Evolutionary conservation across 768 basidiomycete species (phyloP).

Genomic region (Termitomyces sp.): DNA sequence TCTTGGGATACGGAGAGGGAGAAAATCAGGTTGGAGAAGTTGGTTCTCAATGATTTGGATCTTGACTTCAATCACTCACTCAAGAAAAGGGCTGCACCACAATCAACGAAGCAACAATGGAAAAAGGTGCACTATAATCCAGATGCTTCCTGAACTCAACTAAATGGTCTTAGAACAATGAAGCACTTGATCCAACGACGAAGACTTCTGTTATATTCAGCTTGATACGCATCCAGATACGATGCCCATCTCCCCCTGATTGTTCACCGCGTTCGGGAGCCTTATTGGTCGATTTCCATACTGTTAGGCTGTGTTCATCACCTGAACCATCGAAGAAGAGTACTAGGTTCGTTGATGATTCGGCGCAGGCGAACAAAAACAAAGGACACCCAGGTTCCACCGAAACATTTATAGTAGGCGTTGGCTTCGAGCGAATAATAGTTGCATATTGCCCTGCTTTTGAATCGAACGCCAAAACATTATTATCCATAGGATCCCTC

Average conservation of each 20-base stretch:
- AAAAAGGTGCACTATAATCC: background rate
- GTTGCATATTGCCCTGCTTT: slow-evolving; percentile 40
- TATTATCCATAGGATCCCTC: slow-evolving; percentile 49
- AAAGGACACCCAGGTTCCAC: background rate
- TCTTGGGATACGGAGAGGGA: slow-evolving; percentile 26
- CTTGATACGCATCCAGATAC: slow-evolving; percentile 61
- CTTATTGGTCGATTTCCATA: slow-evolving; percentile 57
- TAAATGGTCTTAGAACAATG: background rate
- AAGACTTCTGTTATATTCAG: slow-evolving; percentile 36
- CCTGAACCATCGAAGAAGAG: slow-evolving; percentile 17
- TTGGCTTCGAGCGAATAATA: slow-evolving; percentile 39
- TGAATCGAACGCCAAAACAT: slow-evolving; percentile 31
- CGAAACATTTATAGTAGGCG: slow-evolving; percentile 26
- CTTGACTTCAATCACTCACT: slow-evolving; percentile 40
- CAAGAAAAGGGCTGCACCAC: background rate
- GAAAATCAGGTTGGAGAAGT: slow-evolving; percentile 36
- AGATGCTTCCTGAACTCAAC: background rate
- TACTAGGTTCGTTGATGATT: slow-evolving; percentile 23
- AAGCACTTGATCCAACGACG: slow-evolving; percentile 5
- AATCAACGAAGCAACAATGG: background rate
- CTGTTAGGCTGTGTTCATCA: slow-evolving; percentile 34
- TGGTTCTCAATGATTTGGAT: slow-evolving; percentile 57
- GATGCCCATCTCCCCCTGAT: slow-evolving; percentile 54
- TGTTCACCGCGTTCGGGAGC: slow-evolving; percentile 58
- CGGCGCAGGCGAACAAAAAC: background rate